phyloP scores from a whole-genome alignment of 208 protist genomes.

The Vickermania ingenoplastis region DNA sequence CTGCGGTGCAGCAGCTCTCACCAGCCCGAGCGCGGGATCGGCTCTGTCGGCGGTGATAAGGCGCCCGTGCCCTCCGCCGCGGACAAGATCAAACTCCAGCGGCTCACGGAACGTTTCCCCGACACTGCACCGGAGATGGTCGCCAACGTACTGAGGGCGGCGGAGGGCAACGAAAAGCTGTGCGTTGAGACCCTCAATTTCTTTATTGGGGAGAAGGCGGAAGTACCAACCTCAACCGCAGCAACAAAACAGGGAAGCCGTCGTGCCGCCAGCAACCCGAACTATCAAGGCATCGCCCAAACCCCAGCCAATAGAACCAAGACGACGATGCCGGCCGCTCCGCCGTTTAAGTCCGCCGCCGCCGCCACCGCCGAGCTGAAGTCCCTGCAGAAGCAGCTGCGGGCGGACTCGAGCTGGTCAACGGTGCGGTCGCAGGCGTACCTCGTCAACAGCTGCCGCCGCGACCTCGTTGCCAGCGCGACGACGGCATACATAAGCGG shows the following conservation, averaged over 20 bases:
- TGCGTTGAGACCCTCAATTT: not conserved
- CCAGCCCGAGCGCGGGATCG: constrained; percentile 26
- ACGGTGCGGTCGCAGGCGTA: not conserved
- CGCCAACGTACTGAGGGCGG: not conserved
- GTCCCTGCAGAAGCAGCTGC: not conserved
- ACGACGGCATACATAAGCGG: constrained; percentile 40
- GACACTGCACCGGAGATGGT: not conserved
- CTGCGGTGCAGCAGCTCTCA: constrained; percentile 50
- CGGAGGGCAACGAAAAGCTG: not conserved
- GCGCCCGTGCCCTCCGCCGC: constrained; percentile 27
- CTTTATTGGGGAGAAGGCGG: not conserved
- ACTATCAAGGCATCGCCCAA: not conserved
- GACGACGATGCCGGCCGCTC: not conserved
- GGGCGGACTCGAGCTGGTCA: not conserved
- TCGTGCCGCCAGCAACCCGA: not conserved
- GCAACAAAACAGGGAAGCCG: not conserved
- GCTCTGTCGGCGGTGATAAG: constrained; percentile 24
- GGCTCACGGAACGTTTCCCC: not conserved
- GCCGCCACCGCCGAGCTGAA: not conserved
- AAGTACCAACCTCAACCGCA: not conserved
- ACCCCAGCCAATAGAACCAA: not conserved
- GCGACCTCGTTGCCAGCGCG: constrained; percentile 46
- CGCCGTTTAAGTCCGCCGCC: not conserved
- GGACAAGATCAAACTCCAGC: constrained; percentile 2
- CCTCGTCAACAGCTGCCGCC: constrained; percentile 21